A percentile compares a stretch with the other conserved stretches of the same genome.
Conservation (phyloP, 179 eudicot species). For the Silene coronaria region DNA sequence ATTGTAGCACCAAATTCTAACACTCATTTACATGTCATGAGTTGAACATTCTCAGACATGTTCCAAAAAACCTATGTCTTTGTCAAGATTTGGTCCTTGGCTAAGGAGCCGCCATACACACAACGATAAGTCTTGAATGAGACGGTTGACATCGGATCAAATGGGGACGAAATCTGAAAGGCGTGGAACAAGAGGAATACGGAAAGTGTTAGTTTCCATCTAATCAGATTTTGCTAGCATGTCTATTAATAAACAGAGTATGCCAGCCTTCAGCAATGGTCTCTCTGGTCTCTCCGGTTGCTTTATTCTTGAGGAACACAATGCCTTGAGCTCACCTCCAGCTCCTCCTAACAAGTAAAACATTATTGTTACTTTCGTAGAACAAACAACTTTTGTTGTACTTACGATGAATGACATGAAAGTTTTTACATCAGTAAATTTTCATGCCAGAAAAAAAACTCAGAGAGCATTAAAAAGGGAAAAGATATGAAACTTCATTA, state of each 20-base stretch:
- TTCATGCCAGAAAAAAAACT: background rate
- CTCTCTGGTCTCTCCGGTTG: slow-evolving; percentile 30
- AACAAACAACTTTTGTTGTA: background rate
- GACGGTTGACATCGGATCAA: background rate
- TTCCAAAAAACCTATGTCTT: background rate
- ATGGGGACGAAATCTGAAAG: background rate
- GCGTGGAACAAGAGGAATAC: background rate
- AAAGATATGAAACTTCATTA: background rate
- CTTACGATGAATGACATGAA: background rate
- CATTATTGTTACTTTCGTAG: background rate
- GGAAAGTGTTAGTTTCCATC: background rate
- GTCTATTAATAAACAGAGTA: slow-evolving; percentile 29
- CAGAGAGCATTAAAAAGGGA: background rate
- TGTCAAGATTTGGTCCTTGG: background rate
- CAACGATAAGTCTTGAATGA: background rate
- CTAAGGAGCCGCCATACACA: background rate
- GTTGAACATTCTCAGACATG: too few relatives aligned
- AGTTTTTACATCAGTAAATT: background rate
- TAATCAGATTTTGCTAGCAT: slow-evolving; percentile 32
- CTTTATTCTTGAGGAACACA: slow-evolving; percentile 33
- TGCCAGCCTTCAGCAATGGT: slow-evolving; percentile 40
- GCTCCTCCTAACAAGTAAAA: slow-evolving; percentile 31
- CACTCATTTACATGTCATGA: too few relatives aligned
- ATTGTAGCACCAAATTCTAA: too few relatives aligned
- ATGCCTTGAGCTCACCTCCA: slow-evolving; percentile 31